Evolutionary conservation across 306 rosid genomes (phyloP).

Genomic region (Morella rubra): DNA sequence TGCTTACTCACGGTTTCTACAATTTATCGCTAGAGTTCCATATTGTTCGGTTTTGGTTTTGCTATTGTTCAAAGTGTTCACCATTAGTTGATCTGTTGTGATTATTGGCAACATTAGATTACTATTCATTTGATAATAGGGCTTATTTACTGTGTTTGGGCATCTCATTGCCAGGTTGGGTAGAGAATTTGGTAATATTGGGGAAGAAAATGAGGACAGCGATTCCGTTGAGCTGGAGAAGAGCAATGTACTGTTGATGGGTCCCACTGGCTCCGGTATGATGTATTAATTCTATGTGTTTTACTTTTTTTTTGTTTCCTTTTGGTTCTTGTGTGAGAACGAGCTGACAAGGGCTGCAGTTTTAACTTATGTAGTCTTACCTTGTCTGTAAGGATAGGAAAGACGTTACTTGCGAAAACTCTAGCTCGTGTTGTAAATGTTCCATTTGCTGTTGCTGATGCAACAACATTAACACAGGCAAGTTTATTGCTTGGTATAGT

Average conservation of each 20-base stretch:
- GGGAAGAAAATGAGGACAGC: slow-evolving; percentile 32
- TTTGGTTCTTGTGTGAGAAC: background rate
- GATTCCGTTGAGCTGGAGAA: slow-evolving; percentile 61
- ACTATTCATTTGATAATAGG: background rate
- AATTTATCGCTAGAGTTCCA: background rate
- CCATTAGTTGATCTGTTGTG: background rate
- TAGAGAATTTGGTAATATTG: slow-evolving; percentile 12
- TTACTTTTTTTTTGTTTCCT: background rate
- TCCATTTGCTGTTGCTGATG: slow-evolving; percentile 71
- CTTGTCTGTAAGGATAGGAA: slow-evolving; percentile 49
- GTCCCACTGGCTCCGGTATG: slow-evolving; percentile 76
- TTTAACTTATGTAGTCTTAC: slow-evolving; percentile 16
- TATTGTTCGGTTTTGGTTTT: background rate
- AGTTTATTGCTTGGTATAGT: slow-evolving; percentile 21
- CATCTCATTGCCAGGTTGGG: slow-evolving; percentile 23
- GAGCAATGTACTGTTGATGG: slow-evolving; percentile 64
- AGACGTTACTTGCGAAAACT: slow-evolving; percentile 77
- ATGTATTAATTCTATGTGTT: slow-evolving; percentile 20
- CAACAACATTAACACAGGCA: slow-evolving; percentile 76
- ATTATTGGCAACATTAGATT: background rate
- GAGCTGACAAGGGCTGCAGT: background rate
- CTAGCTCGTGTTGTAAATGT: slow-evolving; percentile 72
- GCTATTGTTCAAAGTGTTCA: background rate
- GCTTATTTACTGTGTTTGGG: slow-evolving; percentile 16
- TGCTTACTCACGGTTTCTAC: background rate